Base-by-base conservation (phyloP, 2,329 filamentous ascomycete species). In the Magnaporthales sp. region DNA sequence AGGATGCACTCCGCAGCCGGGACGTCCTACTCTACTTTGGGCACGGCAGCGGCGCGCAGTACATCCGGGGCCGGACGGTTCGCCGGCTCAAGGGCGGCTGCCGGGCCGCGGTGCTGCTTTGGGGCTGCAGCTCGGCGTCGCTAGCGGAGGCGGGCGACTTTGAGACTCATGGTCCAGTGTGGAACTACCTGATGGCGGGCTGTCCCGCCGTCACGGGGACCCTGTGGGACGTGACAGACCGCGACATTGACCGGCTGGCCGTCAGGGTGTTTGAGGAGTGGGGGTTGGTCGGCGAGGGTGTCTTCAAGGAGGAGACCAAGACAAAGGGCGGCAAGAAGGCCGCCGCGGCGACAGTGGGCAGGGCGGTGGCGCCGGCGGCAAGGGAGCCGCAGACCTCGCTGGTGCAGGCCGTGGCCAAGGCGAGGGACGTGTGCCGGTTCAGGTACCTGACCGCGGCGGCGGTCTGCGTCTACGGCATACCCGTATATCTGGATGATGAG, bases 221-320 rank as follows among this genome's bases (percentile, higher is more conserved):
- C 19, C 82, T 99, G 51, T 99, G 95, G 95, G 95, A 99, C 77
- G 95, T 99, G 64, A 99, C 95, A 10, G 95, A 99, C 76, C 91
- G 91, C 73, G 95, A 99, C 76, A 97, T 97, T 75, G 96, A 99
- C 79, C 90, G 93, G 22, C 96, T 97, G 76, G 91, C 93, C 0
- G 87, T 89, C 38, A 83, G 85, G 29, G 81, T 91, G 2, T 91
- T 97, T 75, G 91, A 95, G 74, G 84, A 90, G 72, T 99, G 95
- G 95, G 95, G 95, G 0, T 76, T 99, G 7, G 80, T 91, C 66
- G 74, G 77, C 1, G 72, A 71, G 76, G 83, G 83, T 67, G 76
- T 80, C 8, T 66, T 78, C 68, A 60, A 60, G 64, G 65, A 70
- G 67, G 62, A 72, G 70, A 9, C 9, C 4, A 58, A 58, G 24